Evolutionary conservation across 2,329 filamentous ascomycete species (phyloP), one percentile per base, ranked within the genome.

Genomic region (Aspergillus clavatus): DNA sequence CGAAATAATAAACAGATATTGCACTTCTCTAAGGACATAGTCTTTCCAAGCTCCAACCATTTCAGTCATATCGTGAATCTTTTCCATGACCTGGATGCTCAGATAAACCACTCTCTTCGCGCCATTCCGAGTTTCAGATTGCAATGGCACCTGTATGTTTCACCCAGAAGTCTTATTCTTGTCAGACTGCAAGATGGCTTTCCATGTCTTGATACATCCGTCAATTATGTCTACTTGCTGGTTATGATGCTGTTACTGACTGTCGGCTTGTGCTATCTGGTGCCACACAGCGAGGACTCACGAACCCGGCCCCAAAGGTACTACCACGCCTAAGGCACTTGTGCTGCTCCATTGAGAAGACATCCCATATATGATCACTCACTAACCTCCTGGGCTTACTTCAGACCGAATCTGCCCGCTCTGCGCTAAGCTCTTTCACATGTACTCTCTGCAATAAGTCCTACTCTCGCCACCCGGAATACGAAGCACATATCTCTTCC

Each of bases 391-490:
- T 35, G 16, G 18, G 14, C 11, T 18, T 19, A 35, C 18, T 42
- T 18, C 49, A 77, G 60, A 82, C 78, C 24, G 77, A 80, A 50
- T 78, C 73, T 44, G 88, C 87, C 7, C 83, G 87, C 51, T 85
- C 87, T 59, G 87, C 87, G 12, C 76, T 87, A 39, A 86, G 83
- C 60, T 82, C 86, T 26, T 93, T 94, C 71, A 89, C 87, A 72
- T 94, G 82, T 73, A 80, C 83, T 31, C 80, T 97, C 43, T 97
- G 93, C 74, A 83, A 86, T 53, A 97, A 97, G 72, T 91, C 90
- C 58, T 98, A 97, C 71, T 83, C 84, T 1, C 89, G 93, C 45
- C 91, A 95, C 78, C 91, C 94, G 63, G 91, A 97, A 66, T 96
- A 94, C 67, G 91, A 97, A 69, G 86, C 90, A 6, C 93, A 98